Evolutionary conservation across 75 land plant species (phyloP).

Genomic region (Cupressus sempervirens): DNA sequence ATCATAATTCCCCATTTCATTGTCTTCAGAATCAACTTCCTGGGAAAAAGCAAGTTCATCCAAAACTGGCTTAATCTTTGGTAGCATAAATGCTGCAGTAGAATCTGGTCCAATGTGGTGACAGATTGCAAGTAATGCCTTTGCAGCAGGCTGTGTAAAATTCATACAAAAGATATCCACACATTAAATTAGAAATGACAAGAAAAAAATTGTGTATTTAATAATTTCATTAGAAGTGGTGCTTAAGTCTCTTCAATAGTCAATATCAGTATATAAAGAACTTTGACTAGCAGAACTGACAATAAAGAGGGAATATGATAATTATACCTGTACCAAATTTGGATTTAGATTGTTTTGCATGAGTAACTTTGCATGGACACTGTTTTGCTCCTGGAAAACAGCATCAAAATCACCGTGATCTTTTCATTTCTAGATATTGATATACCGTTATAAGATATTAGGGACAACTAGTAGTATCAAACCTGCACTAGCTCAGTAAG

Average conservation of each 20-base stretch:
- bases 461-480: neutral
- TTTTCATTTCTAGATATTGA: conserved; percentile 5
- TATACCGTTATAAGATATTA: conserved; percentile 5
- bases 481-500: conserved; percentile 75
- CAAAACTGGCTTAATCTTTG: conserved; percentile 63
- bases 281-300: neutral
- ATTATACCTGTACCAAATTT: conserved; percentile 58
- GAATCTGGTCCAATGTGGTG: conserved; percentile 68
- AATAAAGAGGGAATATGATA: neutral
- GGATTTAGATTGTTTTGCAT: conserved; percentile 40
- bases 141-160: conserved; percentile 68
- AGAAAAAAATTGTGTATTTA: neutral
- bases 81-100: conserved; percentile 53
- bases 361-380: conserved; percentile 51
- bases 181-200: neutral
- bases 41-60: conserved; percentile 68
- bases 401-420: neutral
- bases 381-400: conserved; percentile 54
- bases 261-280: neutral
- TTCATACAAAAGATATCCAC: conserved; percentile 3
- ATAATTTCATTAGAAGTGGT: neutral
- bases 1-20: conserved; percentile 11
- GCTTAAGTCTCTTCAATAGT: conserved; percentile 12
- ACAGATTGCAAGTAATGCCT: conserved; percentile 54
- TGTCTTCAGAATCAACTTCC: conserved; percentile 12